Conservation (phyloP, 345 rosid species). For the Tarenaya hassleriana region DNA sequence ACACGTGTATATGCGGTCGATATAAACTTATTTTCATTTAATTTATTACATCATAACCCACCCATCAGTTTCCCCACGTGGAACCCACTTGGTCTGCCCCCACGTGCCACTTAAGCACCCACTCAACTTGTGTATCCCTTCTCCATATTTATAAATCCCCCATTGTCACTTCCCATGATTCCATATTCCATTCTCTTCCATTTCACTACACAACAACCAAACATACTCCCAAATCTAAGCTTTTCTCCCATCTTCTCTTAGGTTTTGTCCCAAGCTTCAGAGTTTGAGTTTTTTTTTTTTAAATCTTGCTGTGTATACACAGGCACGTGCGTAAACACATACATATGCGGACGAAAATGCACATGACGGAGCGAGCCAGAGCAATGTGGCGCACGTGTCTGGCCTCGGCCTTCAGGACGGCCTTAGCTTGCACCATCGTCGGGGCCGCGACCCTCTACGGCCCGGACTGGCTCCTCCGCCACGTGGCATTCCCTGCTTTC, state of each 20-base stretch:
- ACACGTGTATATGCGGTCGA: no score
- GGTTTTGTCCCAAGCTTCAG: no score
- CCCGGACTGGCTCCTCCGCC: slow-evolving; percentile 38
- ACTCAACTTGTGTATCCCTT: slow-evolving; percentile 18
- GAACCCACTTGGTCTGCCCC: slow-evolving; percentile 38
- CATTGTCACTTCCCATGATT: slow-evolving; percentile 29
- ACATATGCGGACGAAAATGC: no score
- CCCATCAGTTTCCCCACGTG: slow-evolving; percentile 21
- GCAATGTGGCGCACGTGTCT: slow-evolving; percentile 58
- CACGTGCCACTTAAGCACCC: slow-evolving; percentile 28
- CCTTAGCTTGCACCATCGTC: slow-evolving; percentile 71
- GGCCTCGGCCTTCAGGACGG: slow-evolving; percentile 59
- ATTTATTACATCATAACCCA: slow-evolving; percentile 20
- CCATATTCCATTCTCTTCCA: slow-evolving; percentile 26
- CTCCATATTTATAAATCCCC: slow-evolving; percentile 23
- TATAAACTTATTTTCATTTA: slow-evolving; percentile 6
- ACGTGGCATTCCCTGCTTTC: slow-evolving; percentile 65
- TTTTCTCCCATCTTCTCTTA: slow-evolving; percentile 1
- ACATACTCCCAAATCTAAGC: slow-evolving; percentile 29
- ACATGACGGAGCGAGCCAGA: slow-evolving; percentile 36
- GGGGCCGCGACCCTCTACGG: slow-evolving; percentile 65
- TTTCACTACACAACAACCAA: slow-evolving; percentile 23
- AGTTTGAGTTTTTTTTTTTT: no score
- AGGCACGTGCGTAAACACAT: no score
- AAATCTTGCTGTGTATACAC: no score